A percentile compares a stretch with the other conserved stretches of the same genome.
phyloP scores from a whole-genome alignment of 345 rosid species.

The Schrenkiella parvula region DNA sequence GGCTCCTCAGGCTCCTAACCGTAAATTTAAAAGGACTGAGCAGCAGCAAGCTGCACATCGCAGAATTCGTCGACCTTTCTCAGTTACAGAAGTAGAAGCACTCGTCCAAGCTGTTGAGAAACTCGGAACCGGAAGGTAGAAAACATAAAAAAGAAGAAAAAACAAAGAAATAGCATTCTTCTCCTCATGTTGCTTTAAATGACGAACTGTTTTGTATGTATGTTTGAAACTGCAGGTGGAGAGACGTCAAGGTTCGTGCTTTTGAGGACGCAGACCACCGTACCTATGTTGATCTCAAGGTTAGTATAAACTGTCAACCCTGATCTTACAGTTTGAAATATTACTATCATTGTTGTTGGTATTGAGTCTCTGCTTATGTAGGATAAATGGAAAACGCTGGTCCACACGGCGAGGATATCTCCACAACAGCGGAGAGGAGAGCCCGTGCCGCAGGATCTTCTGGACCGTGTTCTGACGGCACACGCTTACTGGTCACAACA shows the following conservation, averaged over 20 bases:
- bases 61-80: slow-evolving; percentile 98
- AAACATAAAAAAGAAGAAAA: background rate
- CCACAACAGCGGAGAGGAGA: slow-evolving; percentile 96
- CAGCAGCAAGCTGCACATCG: slow-evolving; percentile 56
- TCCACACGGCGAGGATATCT: slow-evolving; percentile 90
- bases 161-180: background rate
- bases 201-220: background rate
- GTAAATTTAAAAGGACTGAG: slow-evolving; percentile 63
- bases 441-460: slow-evolving; percentile 86
- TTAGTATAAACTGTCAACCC: background rate
- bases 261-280: slow-evolving; percentile 87
- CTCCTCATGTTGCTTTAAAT: background rate
- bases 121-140: slow-evolving; percentile 92
- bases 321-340: background rate
- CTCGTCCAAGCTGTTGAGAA: slow-evolving; percentile 94
- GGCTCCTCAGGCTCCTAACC: slow-evolving; percentile 44
- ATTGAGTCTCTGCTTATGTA: slow-evolving; percentile 35
- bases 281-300: slow-evolving; percentile 98
- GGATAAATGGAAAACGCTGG: slow-evolving; percentile 98
- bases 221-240: slow-evolving; percentile 58
- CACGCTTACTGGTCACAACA: slow-evolving; percentile 85
- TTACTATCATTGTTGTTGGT: background rate
- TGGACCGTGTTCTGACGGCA: slow-evolving; percentile 73
- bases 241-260: slow-evolving; percentile 81
- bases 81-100: slow-evolving; percentile 94